Conservation (phyloP, 2,329 filamentous ascomycete species). For the Epichloe glyceriae region DNA sequence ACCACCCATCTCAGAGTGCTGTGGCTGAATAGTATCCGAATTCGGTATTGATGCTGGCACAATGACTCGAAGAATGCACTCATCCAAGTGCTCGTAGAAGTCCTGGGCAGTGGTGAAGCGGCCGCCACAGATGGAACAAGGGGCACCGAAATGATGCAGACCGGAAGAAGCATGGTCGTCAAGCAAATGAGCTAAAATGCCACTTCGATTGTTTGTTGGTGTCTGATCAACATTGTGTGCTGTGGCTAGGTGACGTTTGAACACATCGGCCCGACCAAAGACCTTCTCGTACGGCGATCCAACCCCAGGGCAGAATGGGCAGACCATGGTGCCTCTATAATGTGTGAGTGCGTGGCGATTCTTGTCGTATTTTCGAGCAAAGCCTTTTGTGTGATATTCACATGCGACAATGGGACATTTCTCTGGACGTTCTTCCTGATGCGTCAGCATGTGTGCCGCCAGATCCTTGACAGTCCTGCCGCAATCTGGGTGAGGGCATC, state of each 20-base stretch:
- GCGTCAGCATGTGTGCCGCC: conserved; percentile 89
- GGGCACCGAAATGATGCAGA: conserved; percentile 41
- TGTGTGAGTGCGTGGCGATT: conserved; percentile 92
- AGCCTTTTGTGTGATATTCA: conserved; percentile 89
- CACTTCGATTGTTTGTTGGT: conserved; percentile 63
- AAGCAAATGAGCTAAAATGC: conserved; percentile 7
- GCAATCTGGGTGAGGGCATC: conserved; percentile 45
- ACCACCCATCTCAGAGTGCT: background rate
- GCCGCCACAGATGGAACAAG: conserved; percentile 80
- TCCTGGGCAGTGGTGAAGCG: conserved; percentile 78
- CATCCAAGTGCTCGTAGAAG: conserved; percentile 89
- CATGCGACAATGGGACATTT: conserved; percentile 92
- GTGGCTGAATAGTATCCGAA: background rate
- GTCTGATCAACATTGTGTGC: conserved; percentile 93
- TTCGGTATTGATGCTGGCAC: conserved; percentile 23
- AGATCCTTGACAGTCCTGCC: conserved; percentile 50
- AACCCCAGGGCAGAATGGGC: conserved; percentile 84
- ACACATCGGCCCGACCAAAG: conserved; percentile 93
- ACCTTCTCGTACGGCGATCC: conserved; percentile 84
- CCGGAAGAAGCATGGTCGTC: conserved; percentile 1
- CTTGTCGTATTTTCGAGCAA: conserved; percentile 95
- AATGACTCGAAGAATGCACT: conserved; percentile 47
- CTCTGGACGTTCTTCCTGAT: conserved; percentile 84
- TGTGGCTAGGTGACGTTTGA: conserved; percentile 87
- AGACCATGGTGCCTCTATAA: conserved; percentile 97